Conservation (phyloP, 2,329 filamentous ascomycete genomes). For the Cercospora canescens region DNA sequence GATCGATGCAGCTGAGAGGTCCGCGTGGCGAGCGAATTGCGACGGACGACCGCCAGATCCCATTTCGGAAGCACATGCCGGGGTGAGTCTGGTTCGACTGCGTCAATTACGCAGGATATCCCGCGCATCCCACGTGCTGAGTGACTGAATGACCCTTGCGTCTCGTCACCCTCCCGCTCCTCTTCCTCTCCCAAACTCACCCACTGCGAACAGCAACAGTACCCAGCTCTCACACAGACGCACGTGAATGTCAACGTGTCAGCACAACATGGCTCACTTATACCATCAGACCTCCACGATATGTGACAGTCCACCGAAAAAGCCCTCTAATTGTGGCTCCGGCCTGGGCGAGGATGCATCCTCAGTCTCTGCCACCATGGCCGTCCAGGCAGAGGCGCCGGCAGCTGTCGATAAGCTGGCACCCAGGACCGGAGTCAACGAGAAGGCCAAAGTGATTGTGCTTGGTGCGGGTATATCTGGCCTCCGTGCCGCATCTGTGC, state of each 20-base stretch:
- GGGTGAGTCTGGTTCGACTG: not conserved
- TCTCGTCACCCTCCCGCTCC: not conserved
- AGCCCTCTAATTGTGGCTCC: conserved; percentile 29
- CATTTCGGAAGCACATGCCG: not conserved
- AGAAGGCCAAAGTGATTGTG: conserved; percentile 34
- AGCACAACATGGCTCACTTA: conserved; percentile 26
- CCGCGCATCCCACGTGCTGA: not conserved
- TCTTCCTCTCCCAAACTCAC: conserved; percentile 1
- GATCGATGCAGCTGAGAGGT: not conserved
- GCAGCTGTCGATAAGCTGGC: conserved; percentile 13
- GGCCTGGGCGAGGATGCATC: conserved; percentile 24
- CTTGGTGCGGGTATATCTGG: conserved; percentile 41
- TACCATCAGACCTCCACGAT: conserved; percentile 25
- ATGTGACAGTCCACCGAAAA: conserved; percentile 22
- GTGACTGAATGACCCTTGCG: not conserved
- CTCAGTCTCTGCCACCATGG: conserved; percentile 24
- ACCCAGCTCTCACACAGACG: not conserved
- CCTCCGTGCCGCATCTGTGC: conserved; percentile 38
- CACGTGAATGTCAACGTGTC: conserved; percentile 29
- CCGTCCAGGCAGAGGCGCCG: conserved; percentile 24
- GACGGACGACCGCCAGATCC: not conserved
- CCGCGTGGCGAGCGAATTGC: not conserved
- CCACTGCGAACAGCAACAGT: not conserved
- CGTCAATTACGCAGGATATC: not conserved
- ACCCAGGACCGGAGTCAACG: conserved; percentile 22